Base-by-base conservation (phyloP, 768 basidiomycete species). In the Tricholoma terreum region DNA sequence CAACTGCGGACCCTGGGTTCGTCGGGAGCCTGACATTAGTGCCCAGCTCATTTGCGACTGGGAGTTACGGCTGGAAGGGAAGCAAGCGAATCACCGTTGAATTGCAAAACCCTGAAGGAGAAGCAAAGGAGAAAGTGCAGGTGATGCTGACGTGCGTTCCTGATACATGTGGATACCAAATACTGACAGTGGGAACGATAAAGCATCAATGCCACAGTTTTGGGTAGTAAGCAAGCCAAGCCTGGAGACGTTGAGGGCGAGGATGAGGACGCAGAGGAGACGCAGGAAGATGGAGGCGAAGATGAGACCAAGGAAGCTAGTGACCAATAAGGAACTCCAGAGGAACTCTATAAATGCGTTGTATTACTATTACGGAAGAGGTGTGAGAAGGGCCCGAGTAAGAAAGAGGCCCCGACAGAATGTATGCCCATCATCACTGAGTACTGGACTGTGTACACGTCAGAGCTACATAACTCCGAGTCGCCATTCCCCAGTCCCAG, bases 31-130 rank as follows among this genome's bases (percentile, higher is more conserved):
- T 85, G 19, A 79, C 80, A 0, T 76, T 91, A 6, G 61, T 78
- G 3, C 82, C 91, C 1, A 80, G 71, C 57, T 75, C 80, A 36
- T 91, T 93, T 70, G 64, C 75, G 12, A 90, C 89, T 0, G 89
- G 90, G 10, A 89, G 87, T 66, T 90, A 87, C 67, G 91, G 92
- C 15, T 93, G 91, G 91, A 92, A 91, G 68, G 90, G 86, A 2
- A 81, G 71, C 68, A 87, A 85, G 68, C 80, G 84, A 22, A 70
- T 92, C 58, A 78, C 76, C 1, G 77, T 93, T 51, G 87, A 90
- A 64, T 67, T 92, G 14, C 75, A 81, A 54, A 76, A 77, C 55
- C 65, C 73, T 0, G 80, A 82, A 14, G 77, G 74, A 40, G 79
- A 72, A 4, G 75, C 78, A 53, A 84, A 80, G 68, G 84, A 84